phyloP scores from a whole-genome alignment of 2,329 filamentous ascomycete species.

The Teratosphaeria zuluensis region DNA sequence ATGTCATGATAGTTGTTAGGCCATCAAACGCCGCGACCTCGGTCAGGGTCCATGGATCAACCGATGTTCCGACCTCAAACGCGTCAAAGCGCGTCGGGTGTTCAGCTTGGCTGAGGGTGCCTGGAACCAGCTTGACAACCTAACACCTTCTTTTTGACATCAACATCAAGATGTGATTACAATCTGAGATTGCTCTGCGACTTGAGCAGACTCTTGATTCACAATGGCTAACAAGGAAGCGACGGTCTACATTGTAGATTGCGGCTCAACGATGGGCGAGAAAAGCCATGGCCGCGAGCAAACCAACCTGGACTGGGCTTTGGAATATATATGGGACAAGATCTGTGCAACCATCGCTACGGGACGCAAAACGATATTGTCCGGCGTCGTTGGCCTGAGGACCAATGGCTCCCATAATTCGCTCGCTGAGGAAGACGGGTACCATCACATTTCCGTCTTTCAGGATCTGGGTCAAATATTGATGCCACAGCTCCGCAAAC shows the following conservation, averaged over 20 bases:
- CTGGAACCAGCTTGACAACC: not conserved
- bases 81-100: not conserved
- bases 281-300: conserved; percentile 60
- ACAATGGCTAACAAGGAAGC: conserved; percentile 87
- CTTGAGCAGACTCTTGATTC: not conserved
- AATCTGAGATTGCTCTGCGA: not conserved
- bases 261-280: conserved; percentile 75
- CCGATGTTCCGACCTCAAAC: not conserved
- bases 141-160: not conserved
- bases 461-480: conserved; percentile 52
- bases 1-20: not conserved
- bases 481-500: conserved; percentile 58
- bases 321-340: conserved; percentile 94
- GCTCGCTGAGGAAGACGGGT: conserved; percentile 58
- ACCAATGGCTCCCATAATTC: conserved; percentile 67
- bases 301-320: conserved; percentile 77
- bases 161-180: not conserved
- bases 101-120: not conserved
- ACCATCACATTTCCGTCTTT: conserved; percentile 71
- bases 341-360: conserved; percentile 61
- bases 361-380: conserved; percentile 62
- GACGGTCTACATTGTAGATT: conserved; percentile 82
- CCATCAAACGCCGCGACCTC: not conserved
- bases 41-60: not conserved
- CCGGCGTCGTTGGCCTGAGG: conserved; percentile 74